phyloP scores from a whole-genome alignment of 2,329 filamentous ascomycete species.

The Pseudogymnoascus sp. region DNA sequence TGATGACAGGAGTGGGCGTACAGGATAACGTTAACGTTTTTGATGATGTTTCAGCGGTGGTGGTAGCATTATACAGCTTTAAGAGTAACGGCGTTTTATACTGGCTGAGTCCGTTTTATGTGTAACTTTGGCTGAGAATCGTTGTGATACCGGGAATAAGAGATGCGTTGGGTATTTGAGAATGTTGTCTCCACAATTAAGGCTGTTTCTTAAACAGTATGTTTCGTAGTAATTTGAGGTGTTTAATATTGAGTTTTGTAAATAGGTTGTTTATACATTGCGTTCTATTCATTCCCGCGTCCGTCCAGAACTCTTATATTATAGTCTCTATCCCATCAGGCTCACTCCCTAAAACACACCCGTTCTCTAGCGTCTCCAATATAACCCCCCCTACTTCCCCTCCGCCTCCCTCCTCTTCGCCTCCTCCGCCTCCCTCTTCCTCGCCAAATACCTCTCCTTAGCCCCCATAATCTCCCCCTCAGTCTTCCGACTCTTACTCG shows the following conservation, averaged over 20 bases:
- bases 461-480: conserved; percentile 67
- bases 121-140: neutral
- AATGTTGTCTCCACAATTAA: neutral
- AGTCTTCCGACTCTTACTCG: conserved; percentile 70
- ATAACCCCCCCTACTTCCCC: conserved; percentile 18
- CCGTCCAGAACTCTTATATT: no score
- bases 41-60: neutral
- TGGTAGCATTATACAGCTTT: neutral
- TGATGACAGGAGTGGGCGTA: neutral
- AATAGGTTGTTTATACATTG: no score
- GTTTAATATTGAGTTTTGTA: no score
- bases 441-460: conserved; percentile 69
- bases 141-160: neutral
- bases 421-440: conserved; percentile 67
- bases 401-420: conserved; percentile 45
- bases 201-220: no score
- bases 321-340: no score
- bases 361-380: no score
- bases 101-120: neutral
- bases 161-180: neutral
- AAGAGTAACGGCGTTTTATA: neutral
- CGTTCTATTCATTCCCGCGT: no score
- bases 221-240: neutral
- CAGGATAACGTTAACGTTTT: conserved; percentile 3
- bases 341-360: no score